Evolutionary conservation across 139 green algal genomes (phyloP), one percentile per base, ranked within the genome.

Genomic region (Chlamydomonas eustigma): DNA sequence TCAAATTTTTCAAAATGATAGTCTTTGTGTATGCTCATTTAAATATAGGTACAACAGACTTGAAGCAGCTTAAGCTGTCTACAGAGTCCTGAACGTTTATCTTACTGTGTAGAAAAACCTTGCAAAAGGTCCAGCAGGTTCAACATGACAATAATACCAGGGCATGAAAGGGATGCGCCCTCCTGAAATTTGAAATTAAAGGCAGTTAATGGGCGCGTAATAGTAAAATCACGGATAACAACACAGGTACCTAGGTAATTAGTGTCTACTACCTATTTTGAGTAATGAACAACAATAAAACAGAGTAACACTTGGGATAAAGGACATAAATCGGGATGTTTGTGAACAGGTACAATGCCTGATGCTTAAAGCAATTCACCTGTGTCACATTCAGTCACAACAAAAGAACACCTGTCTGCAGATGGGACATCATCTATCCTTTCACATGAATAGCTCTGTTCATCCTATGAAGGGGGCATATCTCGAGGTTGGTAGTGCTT

Each of bases 101-200:
- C 80, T 58, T 36, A 88, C 84, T 76, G 84, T 71, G 33, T 84
- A 89, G 0, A 76, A 8, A 2, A 32, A 51, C 33, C 51, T 70
- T 4, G 76, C 71, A n/a, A 86, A n/a, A 0, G 38, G 31, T 8
- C 79, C 67, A 6, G 51, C 28, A 0, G 72, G 79, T 1, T 39
- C 72, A 33, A 83, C 82, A 37, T 76, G 5, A 78, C 85, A 90
- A 78, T 85, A 82, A 76, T 90, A 90, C 81, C 79, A 86, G 35
- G 64, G 12, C 0, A 76, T 76, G 72, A 85, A 90, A 30, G 85
- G 85, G 4, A 89, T 1, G 0, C 71, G 77, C 68, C 80, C 78
- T 22, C 85, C 85, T 87, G 74, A 50, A 68, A 22, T 28, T 30
- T 74, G 58, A 24, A 70, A 28, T 70, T 24, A 28, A 35, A 70